These are phyloP conservation scores for Apiospora saccharicola DNA, from an alignment of 2,329 filamentous ascomycete species.

Conservation along the genomic window DNA sequence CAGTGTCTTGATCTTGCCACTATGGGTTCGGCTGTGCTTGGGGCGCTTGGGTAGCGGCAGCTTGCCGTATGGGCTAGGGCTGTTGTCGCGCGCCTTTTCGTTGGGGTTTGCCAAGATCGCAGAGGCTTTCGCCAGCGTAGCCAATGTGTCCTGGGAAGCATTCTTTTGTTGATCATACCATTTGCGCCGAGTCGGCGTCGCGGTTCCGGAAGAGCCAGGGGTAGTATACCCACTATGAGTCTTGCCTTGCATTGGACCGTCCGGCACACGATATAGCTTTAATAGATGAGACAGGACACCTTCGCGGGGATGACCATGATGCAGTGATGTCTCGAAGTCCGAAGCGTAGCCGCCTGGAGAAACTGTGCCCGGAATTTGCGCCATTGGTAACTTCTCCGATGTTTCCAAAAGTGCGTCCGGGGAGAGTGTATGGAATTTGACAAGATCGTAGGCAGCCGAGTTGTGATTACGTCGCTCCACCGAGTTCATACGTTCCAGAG, in stretches of 20 bases:
- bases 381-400: slow-evolving; percentile 19
- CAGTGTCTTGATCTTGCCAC: slow-evolving; percentile 47
- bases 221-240: slow-evolving; percentile 40
- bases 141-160: slow-evolving; percentile 54
- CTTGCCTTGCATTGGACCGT: slow-evolving; percentile 31
- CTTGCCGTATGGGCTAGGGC: slow-evolving; percentile 30
- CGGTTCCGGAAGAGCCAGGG: slow-evolving; percentile 48
- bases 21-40: slow-evolving; percentile 47
- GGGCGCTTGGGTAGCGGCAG: slow-evolving; percentile 44
- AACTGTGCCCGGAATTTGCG: background rate
- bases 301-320: slow-evolving; percentile 44
- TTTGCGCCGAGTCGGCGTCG: slow-evolving; percentile 53
- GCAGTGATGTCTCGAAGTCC: slow-evolving; percentile 28
- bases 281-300: slow-evolving; percentile 55
- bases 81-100: slow-evolving; percentile 17
- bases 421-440: slow-evolving; percentile 50
- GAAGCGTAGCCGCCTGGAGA: slow-evolving; percentile 26
- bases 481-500: slow-evolving; percentile 29
- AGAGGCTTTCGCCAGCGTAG: slow-evolving; percentile 56
- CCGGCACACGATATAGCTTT: slow-evolving; percentile 53
- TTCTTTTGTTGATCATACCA: slow-evolving; percentile 55
- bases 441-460: slow-evolving; percentile 51
- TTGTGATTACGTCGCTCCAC: slow-evolving; percentile 40
- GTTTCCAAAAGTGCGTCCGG: slow-evolving; percentile 11
- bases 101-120: slow-evolving; percentile 36